A percentile compares a stretch with the other conserved stretches of the same genome.
Conservation (phyloP, 1,284 basidiomycete species). For the Trichosporon sp. region DNA sequence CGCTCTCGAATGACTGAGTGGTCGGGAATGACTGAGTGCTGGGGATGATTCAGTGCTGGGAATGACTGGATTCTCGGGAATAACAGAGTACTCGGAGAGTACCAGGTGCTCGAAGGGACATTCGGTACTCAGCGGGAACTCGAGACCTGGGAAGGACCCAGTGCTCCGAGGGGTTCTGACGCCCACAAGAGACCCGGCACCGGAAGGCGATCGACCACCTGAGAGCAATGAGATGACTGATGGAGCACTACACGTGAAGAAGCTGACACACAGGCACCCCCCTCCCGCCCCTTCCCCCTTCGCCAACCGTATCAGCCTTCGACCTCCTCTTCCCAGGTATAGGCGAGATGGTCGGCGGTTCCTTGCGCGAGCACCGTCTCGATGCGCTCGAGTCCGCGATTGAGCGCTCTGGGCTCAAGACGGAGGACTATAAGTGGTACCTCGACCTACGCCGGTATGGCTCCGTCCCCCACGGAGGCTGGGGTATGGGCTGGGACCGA, state of each 20-base stretch:
- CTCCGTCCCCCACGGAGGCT: slow-evolving; percentile 82
- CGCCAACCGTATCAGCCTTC: slow-evolving; percentile 77
- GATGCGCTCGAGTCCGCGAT: slow-evolving; percentile 57
- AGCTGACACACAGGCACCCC: not conserved
- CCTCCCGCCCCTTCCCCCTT: not conserved
- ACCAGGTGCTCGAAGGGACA: too few relatives aligned
- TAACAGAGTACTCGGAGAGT: too few relatives aligned
- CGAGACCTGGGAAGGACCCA: too few relatives aligned
- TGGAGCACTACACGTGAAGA: not conserved
- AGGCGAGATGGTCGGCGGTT: slow-evolving; percentile 89
- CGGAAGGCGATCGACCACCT: too few relatives aligned
- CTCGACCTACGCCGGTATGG: slow-evolving; percentile 69
- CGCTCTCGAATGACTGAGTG: too few relatives aligned
- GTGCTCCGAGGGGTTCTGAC: too few relatives aligned
- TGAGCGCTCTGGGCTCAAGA: slow-evolving; percentile 52
- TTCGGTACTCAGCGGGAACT: too few relatives aligned
- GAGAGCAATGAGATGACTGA: too few relatives aligned
- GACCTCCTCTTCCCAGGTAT: slow-evolving; percentile 83
- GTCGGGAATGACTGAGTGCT: too few relatives aligned
- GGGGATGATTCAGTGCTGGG: too few relatives aligned
- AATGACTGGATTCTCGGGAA: too few relatives aligned
- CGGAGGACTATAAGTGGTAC: slow-evolving; percentile 74
- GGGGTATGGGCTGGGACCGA: slow-evolving; percentile 87
- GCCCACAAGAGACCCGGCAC: too few relatives aligned
- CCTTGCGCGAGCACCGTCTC: slow-evolving; percentile 78